These are phyloP conservation scores for Boletellus sp. DNA, from an alignment of 768 basidiomycete genomes.

Conservation along the genomic window DNA sequence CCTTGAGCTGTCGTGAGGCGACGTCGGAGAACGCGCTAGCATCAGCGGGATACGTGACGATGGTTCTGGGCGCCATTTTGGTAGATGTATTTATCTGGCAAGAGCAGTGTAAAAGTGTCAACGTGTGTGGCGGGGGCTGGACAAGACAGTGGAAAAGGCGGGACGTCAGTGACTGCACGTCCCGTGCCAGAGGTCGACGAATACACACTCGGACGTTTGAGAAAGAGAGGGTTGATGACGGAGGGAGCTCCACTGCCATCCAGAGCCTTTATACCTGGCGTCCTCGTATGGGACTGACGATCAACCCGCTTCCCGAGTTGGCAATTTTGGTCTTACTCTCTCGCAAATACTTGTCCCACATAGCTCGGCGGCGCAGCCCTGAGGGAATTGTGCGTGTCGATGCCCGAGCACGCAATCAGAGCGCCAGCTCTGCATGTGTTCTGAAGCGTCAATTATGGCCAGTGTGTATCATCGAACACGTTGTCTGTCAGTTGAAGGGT, in stretches of 20 bases:
- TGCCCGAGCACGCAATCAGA: not conserved
- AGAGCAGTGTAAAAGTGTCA: not conserved
- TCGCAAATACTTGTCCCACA: not conserved
- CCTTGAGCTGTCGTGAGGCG: too few relatives aligned
- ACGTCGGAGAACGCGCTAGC: not conserved
- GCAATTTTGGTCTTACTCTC: not conserved
- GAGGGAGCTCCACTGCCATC: not conserved
- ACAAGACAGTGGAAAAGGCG: not conserved
- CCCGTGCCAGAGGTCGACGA: not conserved
- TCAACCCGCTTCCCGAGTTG: not conserved
- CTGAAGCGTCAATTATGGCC: not conserved
- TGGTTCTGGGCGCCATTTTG: not conserved
- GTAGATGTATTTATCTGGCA: not conserved
- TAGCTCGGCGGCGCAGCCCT: not conserved
- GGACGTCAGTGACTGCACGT: not conserved
- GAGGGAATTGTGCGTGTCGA: not conserved
- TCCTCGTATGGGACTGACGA: not conserved
- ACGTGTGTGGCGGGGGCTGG: not conserved
- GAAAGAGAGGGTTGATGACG: not conserved
- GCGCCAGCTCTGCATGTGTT: not conserved
- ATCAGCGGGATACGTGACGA: not conserved
- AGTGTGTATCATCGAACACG: not conserved
- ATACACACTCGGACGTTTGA: constrained; percentile 4
- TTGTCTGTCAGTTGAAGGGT: not conserved
- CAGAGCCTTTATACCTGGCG: constrained; percentile 14